These are phyloP conservation scores for Lenwebbia sp. DNA, from an alignment of 345 rosid genomes.

Conservation along the genomic window DNA sequence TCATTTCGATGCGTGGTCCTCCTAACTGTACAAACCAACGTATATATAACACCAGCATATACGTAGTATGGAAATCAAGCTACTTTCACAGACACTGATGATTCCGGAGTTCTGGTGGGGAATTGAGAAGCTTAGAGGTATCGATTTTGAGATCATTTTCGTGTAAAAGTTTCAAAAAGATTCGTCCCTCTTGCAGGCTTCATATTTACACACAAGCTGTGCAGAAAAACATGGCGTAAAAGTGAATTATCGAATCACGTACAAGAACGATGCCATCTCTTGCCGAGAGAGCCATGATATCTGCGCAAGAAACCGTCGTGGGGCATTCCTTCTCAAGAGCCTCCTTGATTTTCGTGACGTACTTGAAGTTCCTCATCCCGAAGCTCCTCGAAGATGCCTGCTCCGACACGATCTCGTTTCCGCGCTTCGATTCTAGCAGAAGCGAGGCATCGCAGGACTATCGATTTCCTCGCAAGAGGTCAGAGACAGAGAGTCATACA, in stretches of 20 bases:
- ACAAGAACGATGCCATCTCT: slow-evolving; percentile 80
- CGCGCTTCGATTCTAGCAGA: slow-evolving; percentile 32
- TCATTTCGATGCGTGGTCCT: slow-evolving; percentile 80
- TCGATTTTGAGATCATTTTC: background rate
- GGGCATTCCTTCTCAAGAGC: slow-evolving; percentile 80
- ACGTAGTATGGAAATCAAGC: background rate
- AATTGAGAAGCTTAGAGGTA: background rate
- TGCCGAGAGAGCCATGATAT: slow-evolving; percentile 71
- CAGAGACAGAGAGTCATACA: background rate
- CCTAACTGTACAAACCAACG: slow-evolving; percentile 24
- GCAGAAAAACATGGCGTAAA: too few species aligned
- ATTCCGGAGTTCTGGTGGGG: background rate
- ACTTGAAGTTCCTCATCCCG: slow-evolving; percentile 88
- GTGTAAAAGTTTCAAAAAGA: background rate
- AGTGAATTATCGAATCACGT: background rate
- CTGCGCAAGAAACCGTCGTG: slow-evolving; percentile 73
- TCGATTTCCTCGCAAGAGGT: background rate
- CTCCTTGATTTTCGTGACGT: slow-evolving; percentile 51
- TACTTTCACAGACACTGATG: background rate
- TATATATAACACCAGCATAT: background rate
- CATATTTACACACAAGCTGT: background rate
- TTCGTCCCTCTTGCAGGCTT: background rate
- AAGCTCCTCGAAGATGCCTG: slow-evolving; percentile 50
- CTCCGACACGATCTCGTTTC: slow-evolving; percentile 43
- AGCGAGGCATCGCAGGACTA: slow-evolving; percentile 86